These are phyloP conservation scores for Dendrostoma leiphaemia DNA, from an alignment of 2,329 filamentous ascomycete species.

Conservation along the genomic window DNA sequence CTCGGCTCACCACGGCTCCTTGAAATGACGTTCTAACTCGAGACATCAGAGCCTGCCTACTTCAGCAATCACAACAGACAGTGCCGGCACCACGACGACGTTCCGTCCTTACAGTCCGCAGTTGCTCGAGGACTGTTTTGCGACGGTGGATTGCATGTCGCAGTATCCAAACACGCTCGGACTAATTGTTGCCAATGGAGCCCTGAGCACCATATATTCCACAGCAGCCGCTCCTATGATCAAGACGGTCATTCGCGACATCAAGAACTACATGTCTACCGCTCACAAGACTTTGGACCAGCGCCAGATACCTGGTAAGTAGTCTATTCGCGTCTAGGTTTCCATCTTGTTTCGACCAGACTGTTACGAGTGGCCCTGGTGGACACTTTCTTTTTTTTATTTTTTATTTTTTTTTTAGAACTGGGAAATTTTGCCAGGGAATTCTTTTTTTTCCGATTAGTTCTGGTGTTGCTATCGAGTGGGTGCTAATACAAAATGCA, in stretches of 20 bases:
- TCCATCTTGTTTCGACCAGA: too few species aligned
- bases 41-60: slow-evolving; percentile 10
- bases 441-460: background rate
- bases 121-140: slow-evolving; percentile 23
- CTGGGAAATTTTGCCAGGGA: too few species aligned
- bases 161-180: slow-evolving; percentile 29
- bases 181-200: slow-evolving; percentile 22
- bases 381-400: too few species aligned
- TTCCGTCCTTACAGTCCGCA: slow-evolving; percentile 21
- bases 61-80: slow-evolving; percentile 8
- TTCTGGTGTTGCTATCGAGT: background rate
- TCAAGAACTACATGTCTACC: slow-evolving; percentile 27
- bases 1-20: background rate
- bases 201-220: slow-evolving; percentile 16
- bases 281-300: slow-evolving; percentile 9
- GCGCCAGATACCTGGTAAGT: slow-evolving; percentile 9
- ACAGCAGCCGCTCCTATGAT: slow-evolving; percentile 21
- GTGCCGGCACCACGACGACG: slow-evolving; percentile 12
- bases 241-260: slow-evolving; percentile 26
- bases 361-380: too few species aligned
- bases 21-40: background rate
- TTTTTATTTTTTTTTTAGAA: too few species aligned
- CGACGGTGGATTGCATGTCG: slow-evolving; percentile 25
- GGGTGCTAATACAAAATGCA: background rate
- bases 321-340: background rate